Evolutionary conservation across 805 yeast genomes (phyloP), one percentile per base, ranked within the genome.

Genomic region (Lipomyces anomalus): DNA sequence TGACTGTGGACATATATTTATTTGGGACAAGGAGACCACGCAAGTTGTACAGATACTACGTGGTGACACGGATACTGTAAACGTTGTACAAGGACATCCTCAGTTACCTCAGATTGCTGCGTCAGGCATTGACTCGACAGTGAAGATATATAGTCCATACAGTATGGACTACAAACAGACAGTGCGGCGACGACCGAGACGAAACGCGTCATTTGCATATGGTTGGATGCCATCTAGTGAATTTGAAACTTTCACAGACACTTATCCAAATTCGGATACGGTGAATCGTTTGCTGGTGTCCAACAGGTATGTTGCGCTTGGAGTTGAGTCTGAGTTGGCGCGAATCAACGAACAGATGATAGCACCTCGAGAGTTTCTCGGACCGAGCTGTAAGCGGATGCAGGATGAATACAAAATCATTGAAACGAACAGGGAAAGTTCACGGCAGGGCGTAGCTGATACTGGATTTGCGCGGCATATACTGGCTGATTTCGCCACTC

Each of bases 121-220:
- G 6, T 53, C 53, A 3, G 56, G 57, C 2, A 52, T 52, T 30
- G 53, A 52, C 23, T 20, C 23, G n/a, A 53, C 57, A 4, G 38
- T 53, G 34, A 53, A 53, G 43, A 44, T 53, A 17, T 50, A 47
- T 20, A 41, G 48, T 28, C 52, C 57, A 6, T 44, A 41, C 26
- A 36, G 43, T 34, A 22, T 50, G 4, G 53, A 50, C 20, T 48
- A 48, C 29, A 36, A 9, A 17, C 49, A 44, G 6, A 39, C 37
- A 24, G 11, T 5, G 6, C 26, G 21, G 11, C 6, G 9, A 13
- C 43, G 38, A 20, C 16, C 16, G 13, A n/a, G 11, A 35, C 11
- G 16, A 35, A n/a, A n/a, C n/a, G n/a, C n/a, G n/a, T n/a, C n/a
- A n/a, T n/a, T n/a, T n/a, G n/a, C n/a, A n/a, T n/a, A n/a, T n/a